Base-by-base conservation (phyloP, 2,329 filamentous ascomycete genomes). In the Xylariaceae sp. region DNA sequence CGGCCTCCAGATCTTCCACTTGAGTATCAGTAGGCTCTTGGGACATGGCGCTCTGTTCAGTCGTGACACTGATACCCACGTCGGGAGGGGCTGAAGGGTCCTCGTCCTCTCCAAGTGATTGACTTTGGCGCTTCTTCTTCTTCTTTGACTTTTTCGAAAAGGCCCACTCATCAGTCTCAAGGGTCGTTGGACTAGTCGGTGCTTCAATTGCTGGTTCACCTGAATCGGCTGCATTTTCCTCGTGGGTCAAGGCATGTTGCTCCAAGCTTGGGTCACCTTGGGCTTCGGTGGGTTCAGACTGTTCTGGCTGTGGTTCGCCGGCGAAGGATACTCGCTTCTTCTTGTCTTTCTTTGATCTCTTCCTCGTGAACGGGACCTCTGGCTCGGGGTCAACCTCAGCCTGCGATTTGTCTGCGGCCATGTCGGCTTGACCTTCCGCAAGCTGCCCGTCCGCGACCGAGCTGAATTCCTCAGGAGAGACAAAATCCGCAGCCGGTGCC, bases 341-440 rank as follows among this genome's bases (percentile, higher is more conserved):
- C 36, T 49, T 44, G 33, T 45, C 41, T 31, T 47, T 46, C 39
- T 45, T 50, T 13, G 42, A 43, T 27, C 47, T 44, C 32, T 48
- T 42, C 19, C 50, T 41, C 32, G 26, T 43, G n/a, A 39, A 27
- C 8, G 17, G 28, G 9, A 33, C 13, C 27, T 48, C 46, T 12
- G 33, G 14, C 18, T 45, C 42, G 10, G 36, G 35, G 12, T 37
- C 10, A 4, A 31, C 33, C 14, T 39, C 33, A 8, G 22, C 38
- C 22, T 21, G 22, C 40, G 35, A 30, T 33, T 35, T 21, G 17
- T 19, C 36, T 35, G 30, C 29, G 22, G n/a, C 21, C 21, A 8
- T 23, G n/a, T 23, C 21, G n/a, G 8, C 21, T 29, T 36, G 32
- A 13, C 24, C 19, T 3, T 16, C 16, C 11, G 34, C 16, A 12